Conservation (phyloP, 345 rosid genomes). For the Eucalyptus sp. region DNA sequence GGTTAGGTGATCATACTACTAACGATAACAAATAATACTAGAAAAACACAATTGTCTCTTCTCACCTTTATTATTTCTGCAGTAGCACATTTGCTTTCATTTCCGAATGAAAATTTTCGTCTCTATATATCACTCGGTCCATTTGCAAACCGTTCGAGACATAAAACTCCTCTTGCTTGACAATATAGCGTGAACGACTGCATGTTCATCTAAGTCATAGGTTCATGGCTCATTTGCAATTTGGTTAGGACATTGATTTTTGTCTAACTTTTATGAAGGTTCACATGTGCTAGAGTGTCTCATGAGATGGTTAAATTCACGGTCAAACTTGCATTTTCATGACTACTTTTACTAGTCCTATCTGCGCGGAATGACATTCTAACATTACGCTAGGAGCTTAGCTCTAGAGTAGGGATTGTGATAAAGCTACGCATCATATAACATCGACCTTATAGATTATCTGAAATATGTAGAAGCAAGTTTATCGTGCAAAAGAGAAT, state of each 20-base stretch:
- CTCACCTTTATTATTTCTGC: too few relatives aligned
- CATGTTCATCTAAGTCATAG: too few relatives aligned
- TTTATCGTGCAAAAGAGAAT: background rate
- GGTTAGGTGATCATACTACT: too few relatives aligned
- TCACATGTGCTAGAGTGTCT: background rate
- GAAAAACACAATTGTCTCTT: too few relatives aligned
- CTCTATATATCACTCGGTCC: too few relatives aligned
- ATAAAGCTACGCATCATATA: background rate
- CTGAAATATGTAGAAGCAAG: background rate
- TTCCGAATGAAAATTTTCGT: too few relatives aligned
- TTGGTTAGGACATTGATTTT: too few relatives aligned
- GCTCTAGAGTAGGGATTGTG: background rate
- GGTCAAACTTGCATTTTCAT: background rate
- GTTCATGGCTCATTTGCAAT: too few relatives aligned
- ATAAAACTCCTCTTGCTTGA: too few relatives aligned
- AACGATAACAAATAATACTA: fast-evolving
- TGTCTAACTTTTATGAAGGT: too few relatives aligned
- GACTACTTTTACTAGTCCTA: background rate
- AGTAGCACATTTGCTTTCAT: too few relatives aligned
- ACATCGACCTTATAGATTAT: background rate
- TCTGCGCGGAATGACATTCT: fast-evolving
- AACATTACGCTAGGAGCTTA: background rate
- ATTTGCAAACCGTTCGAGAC: fast-evolving
- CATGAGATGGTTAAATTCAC: background rate
- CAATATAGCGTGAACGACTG: too few relatives aligned